Evolutionary conservation across 805 yeast genomes (phyloP).

Genomic region (Starmerella floricola): DNA sequence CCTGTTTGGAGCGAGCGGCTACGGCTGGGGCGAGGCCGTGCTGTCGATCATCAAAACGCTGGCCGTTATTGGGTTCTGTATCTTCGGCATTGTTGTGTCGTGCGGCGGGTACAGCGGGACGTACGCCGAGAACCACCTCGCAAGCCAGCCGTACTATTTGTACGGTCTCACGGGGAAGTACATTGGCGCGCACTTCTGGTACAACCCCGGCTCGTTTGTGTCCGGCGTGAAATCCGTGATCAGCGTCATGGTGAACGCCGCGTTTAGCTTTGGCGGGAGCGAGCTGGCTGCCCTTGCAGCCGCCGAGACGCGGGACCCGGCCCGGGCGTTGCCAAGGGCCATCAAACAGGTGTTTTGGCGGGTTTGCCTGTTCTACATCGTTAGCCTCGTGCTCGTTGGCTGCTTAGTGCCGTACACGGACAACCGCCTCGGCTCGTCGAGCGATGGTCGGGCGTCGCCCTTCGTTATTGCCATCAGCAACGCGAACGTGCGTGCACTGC

Average conservation of each 20-base stretch:
- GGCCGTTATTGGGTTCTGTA: conserved; percentile 49
- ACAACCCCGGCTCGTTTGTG: conserved; percentile 46
- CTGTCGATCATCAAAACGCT: conserved; percentile 46
- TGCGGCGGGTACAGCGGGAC: conserved; percentile 36
- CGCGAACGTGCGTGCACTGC: conserved; percentile 54
- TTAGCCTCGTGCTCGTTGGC: conserved; percentile 43
- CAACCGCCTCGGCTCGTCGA: conserved; percentile 36
- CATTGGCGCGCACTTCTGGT: conserved; percentile 49
- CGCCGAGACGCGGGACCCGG: conserved; percentile 61
- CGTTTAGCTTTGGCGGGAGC: conserved; percentile 60
- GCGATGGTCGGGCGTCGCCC: conserved; percentile 58
- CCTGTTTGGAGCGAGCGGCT: conserved; percentile 45
- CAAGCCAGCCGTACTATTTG: conserved; percentile 37
- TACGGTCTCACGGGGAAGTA: conserved; percentile 30
- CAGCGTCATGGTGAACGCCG: conserved; percentile 52
- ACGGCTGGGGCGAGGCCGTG: conserved; percentile 56
- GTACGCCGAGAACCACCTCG: conserved; percentile 19
- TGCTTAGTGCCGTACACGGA: conserved; percentile 58
- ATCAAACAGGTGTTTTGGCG: conserved; percentile 75
- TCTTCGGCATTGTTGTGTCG: conserved; percentile 45
- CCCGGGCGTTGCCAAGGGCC: conserved; percentile 55
- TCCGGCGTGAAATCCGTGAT: conserved; percentile 55
- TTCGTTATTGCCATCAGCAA: conserved; percentile 57
- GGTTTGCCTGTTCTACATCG: conserved; percentile 58
- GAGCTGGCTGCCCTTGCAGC: conserved; percentile 65